Evolutionary conservation across 2,329 filamentous ascomycete genomes (phyloP), one percentile per base, ranked within the genome.

Genomic region (Botrytis fabae): DNA sequence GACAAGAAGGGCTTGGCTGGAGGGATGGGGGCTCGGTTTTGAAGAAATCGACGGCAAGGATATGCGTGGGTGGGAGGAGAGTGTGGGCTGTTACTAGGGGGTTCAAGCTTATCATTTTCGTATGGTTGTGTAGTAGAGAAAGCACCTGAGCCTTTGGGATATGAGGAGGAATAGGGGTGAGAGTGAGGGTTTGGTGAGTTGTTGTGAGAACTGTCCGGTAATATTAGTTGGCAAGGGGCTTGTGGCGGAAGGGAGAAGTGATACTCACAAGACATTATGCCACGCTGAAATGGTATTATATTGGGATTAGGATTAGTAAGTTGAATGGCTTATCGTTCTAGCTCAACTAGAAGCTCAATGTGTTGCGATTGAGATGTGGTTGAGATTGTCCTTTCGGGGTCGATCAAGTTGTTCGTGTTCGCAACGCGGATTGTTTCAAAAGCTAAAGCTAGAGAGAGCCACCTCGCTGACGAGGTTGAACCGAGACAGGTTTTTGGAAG

Each of bases 51-150:
- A 32, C 28, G 61, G 60, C 48, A 48, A 54, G 70, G 14, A 35
- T 22, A 25, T 65, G 60, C n/a, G 70, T 65, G 4, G 92, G 85
- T 46, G 87, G 85, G 82, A 93, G 92, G 61, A 85, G 85, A 74
- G 89, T 86, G 75, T 92, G 88, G 73, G 91, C 89, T 74, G 91
- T 89, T 71, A 97, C 91, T 69, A 97, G 87, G 1, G 94, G 93
- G 82, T 97, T 97, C 74, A 97, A 85, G 80, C 94, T 90, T 79
- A 97, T 95, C 91, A 97, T 96, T 77, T 89, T 89, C 69, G 86
- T 80, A 82, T 95, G 92, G 82, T 93, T 87, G 83, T 95, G 93
- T 38, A 97, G 90, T 78, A 93, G 91, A 70, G 88, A 84, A 75
- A 97, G 80, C 66, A 92, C 92, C 46, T 88, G 86, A 76, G 91